Evolutionary conservation across 2,329 filamentous ascomycete species (phyloP), one percentile per base, ranked within the genome.

Genomic region (Emergomyces pasteurianus): DNA sequence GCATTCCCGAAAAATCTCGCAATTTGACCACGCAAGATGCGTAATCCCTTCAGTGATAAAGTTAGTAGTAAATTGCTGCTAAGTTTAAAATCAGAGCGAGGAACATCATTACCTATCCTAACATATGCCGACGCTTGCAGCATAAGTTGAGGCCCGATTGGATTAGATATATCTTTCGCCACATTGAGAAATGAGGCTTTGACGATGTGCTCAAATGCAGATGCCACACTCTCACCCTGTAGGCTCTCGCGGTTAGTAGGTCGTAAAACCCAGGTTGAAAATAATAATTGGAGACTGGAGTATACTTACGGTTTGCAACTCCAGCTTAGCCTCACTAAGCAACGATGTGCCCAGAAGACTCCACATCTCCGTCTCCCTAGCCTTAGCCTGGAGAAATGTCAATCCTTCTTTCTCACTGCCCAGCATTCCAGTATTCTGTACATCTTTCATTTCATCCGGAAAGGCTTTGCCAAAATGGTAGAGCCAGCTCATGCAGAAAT

Each of bases 401-500:
- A 96, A 80, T 0, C 86, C 90, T 70, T 96, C 91, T 65, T 87
- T 87, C 59, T 91, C 89, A 40, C 85, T 86, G 0, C 87, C 89
- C 9, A 91, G 78, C 79, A 90, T 86, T 61, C 85, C 89, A 67
- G 83, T 86, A 46, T 87, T 86, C 63, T 86, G 87, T 6, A 88
- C 79, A 58, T 86, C 83, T 56, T 80, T 83, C 65, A 91, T 84
- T n/a, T 90, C 81, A 59, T 84, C 80, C 0, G 91, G 89, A 67
- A 92, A 91, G 0, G 89, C 85, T 69, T 90, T 89, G n/a, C 87
- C 88, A 67, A 96, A 95, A 70, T 96, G 90, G 69, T 95, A 95
- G 2, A 97, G 80, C 94, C 94, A 99, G 70, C 91, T 95, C 63
- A 99, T 83, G 38, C 91, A 89, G 74, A 95, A 97, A 73, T 96